Percentiles rank a stretch among this genome's conserved stretches.
These are phyloP conservation scores for Ustilago tritici DNA, from an alignment of 1,284 basidiomycete species.

Conservation along the genomic window DNA sequence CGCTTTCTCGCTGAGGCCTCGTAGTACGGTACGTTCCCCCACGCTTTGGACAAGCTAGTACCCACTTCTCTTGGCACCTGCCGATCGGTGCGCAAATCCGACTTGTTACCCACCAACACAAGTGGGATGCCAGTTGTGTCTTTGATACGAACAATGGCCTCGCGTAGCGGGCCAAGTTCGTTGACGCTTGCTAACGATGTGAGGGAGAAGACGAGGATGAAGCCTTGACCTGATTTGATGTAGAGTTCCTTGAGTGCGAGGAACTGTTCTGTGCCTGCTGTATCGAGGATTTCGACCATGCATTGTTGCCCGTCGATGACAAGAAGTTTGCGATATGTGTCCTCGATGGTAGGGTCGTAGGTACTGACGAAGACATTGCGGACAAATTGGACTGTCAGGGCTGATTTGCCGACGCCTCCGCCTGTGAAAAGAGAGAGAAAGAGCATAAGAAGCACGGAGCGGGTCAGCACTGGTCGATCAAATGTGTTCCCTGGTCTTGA, in stretches of 20 bases:
- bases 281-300: constrained; percentile 64
- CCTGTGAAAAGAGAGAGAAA: neutral
- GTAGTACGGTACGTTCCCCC: constrained; percentile 66
- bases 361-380: constrained; percentile 62
- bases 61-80: constrained; percentile 66
- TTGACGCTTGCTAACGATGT: constrained; percentile 62
- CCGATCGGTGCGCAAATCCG: constrained; percentile 55
- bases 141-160: constrained; percentile 63
- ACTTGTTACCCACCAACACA: constrained; percentile 65
- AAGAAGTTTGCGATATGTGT: constrained; percentile 62
- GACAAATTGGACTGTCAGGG: constrained; percentile 63
- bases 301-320: constrained; percentile 61
- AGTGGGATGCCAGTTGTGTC: constrained; percentile 54
- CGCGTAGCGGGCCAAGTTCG: constrained; percentile 60
- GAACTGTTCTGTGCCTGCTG: constrained; percentile 65
- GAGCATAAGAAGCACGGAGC: constrained; percentile 11
- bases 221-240: constrained; percentile 63
- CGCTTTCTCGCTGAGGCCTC: constrained; percentile 61
- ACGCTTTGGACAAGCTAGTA: constrained; percentile 58
- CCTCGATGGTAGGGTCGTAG: constrained; percentile 67
- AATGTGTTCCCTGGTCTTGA: neutral
- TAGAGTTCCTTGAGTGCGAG: constrained; percentile 65
- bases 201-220: constrained; percentile 64
- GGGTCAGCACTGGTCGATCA: neutral
- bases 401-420: constrained; percentile 65